Percentiles rank a stretch among this genome's conserved stretches.
Evolutionary conservation across 192 early-diverging fungal species (phyloP).

Genomic region (Backusella luteola): DNA sequence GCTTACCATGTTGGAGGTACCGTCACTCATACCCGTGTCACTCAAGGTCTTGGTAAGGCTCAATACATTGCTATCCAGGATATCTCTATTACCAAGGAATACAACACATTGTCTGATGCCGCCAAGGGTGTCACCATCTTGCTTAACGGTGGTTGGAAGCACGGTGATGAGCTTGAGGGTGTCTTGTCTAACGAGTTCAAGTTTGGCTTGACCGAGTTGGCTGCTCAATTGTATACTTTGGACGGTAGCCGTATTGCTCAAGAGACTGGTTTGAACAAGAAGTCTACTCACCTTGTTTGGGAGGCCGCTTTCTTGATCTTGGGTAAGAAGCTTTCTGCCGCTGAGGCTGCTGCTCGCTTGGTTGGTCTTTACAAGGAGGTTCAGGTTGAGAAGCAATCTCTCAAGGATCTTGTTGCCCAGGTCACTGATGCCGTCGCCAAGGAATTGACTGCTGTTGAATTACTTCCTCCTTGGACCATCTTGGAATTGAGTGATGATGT

Average conservation of each 20-base stretch:
- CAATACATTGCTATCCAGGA: constrained; percentile 66
- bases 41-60: constrained; percentile 28
- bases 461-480: constrained; percentile 45
- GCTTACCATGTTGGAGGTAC: constrained; percentile 59
- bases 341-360: constrained; percentile 12
- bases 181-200: constrained; percentile 66
- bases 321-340: constrained; percentile 27
- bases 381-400: constrained; percentile 18
- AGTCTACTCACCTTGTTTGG: constrained; percentile 59
- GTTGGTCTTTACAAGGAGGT: constrained; percentile 28
- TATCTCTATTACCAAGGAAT: constrained; percentile 50
- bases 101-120: constrained; percentile 58
- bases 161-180: constrained; percentile 63
- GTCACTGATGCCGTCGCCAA: constrained; percentile 23
- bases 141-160: constrained; percentile 65
- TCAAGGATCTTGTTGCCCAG: neutral
- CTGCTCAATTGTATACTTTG: constrained; percentile 59
- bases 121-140: constrained; percentile 52
- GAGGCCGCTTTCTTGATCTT: constrained; percentile 56
- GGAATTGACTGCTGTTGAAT: constrained; percentile 32
- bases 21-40: constrained; percentile 52
- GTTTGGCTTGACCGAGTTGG: constrained; percentile 45
- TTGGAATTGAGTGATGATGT: constrained; percentile 36
- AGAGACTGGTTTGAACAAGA: constrained; percentile 48
- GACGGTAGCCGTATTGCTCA: constrained; percentile 63